Conservation (phyloP, 805 yeast species). For the Metschnikowia proteae region DNA sequence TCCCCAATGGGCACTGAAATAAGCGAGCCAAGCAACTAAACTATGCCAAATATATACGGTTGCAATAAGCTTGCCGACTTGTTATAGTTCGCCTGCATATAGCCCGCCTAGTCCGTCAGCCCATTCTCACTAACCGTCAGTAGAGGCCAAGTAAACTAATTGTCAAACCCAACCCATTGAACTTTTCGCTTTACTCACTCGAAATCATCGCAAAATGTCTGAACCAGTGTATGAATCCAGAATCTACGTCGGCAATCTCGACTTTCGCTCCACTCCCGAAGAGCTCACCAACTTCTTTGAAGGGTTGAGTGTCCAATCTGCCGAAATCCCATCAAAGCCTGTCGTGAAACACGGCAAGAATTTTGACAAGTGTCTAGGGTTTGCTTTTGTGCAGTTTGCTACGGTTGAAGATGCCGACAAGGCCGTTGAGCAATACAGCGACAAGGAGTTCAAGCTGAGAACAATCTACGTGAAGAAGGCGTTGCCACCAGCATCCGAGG, state of each 20-base stretch:
- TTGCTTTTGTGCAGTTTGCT: slow-evolving; percentile 56
- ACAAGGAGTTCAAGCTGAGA: slow-evolving; percentile 43
- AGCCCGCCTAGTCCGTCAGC: not conserved
- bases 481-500: slow-evolving; percentile 47
- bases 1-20: no score
- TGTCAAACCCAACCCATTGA: slow-evolving; percentile 1
- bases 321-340: slow-evolving; percentile 51
- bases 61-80: no score
- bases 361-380: slow-evolving; percentile 48
- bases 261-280: slow-evolving; percentile 39
- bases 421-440: slow-evolving; percentile 41
- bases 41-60: no score
- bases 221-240: slow-evolving; percentile 19
- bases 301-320: slow-evolving; percentile 43
- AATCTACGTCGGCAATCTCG: slow-evolving; percentile 43
- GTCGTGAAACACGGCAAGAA: slow-evolving; percentile 31
- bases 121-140: slow-evolving; percentile 2
- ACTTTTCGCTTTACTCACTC: not conserved
- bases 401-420: slow-evolving; percentile 41
- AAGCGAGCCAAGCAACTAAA: no score
- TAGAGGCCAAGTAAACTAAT: not conserved
- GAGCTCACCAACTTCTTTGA: slow-evolving; percentile 47
- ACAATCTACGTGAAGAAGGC: slow-evolving; percentile 52
- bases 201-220: not conserved
- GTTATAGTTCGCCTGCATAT: not conserved